Evolutionary conservation across 345 rosid genomes (phyloP).

Genomic region (Hibiscus mutabilis): DNA sequence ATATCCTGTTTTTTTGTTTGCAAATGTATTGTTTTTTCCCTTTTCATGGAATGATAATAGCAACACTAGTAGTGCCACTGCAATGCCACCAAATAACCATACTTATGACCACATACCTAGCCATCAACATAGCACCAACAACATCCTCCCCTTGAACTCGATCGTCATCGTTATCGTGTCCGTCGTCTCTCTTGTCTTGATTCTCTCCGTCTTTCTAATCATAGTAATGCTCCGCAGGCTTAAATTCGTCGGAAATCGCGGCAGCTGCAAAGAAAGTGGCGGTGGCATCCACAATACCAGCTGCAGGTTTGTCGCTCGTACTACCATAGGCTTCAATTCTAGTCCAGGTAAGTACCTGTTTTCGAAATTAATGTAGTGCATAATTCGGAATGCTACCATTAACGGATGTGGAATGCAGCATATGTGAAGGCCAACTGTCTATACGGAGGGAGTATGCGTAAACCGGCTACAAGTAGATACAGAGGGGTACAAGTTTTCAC

Average conservation of each 20-base stretch:
- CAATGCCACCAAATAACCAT: conserved; percentile 19
- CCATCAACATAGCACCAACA: conserved; percentile 17
- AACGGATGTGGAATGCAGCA: conserved; percentile 12
- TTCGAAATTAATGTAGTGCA: neutral
- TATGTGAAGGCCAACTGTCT: conserved; percentile 59
- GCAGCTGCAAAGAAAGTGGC: conserved; percentile 24
- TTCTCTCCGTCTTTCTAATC: conserved; percentile 35
- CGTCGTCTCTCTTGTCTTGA: conserved; percentile 27
- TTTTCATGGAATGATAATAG: conserved; percentile 30
- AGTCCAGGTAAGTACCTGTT: conserved; percentile 58
- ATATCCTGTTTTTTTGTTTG: neutral
- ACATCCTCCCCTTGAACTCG: conserved; percentile 32
- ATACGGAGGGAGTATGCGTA: conserved; percentile 26
- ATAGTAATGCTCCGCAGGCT: conserved; percentile 39
- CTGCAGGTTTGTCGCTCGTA: conserved; percentile 32
- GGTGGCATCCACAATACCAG: conserved; percentile 18
- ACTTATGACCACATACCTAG: neutral
- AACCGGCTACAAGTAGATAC: conserved; percentile 11
- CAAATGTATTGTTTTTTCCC: neutral
- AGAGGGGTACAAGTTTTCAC: conserved; percentile 78
- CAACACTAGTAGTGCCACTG: neutral
- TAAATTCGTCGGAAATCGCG: conserved; percentile 31
- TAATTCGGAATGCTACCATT: neutral
- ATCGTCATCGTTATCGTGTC: conserved; percentile 38
- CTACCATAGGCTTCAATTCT: conserved; percentile 35